A percentile compares a stretch with the other conserved stretches of the same genome.
Conservation (phyloP, 495 filamentous ascomycete genomes). For the Tuber aestivum region DNA sequence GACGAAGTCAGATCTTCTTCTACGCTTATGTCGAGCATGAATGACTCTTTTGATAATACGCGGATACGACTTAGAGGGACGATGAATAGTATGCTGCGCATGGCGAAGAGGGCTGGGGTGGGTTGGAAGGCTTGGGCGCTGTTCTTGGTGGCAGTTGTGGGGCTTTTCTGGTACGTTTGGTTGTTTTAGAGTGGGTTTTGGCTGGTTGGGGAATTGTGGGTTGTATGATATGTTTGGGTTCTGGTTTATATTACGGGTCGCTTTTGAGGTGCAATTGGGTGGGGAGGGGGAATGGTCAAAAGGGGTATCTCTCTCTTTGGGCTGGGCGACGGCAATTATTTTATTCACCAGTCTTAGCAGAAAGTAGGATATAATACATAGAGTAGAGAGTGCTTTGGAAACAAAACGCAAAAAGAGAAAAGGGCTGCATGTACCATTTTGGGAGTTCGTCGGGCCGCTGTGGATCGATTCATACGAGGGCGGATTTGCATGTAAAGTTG, state of each 20-base stretch:
- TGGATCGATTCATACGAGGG: not conserved
- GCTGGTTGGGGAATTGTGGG: not conserved
- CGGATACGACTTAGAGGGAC: constrained; percentile 73
- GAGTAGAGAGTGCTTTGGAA: not conserved
- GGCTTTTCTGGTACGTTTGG: constrained; percentile 89
- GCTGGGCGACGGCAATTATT: constrained; percentile 1
- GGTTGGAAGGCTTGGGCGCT: constrained; percentile 88
- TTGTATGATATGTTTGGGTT: not conserved
- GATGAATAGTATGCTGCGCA: constrained; percentile 93
- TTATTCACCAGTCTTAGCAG: not conserved
- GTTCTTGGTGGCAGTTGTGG: constrained; percentile 74
- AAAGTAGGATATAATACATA: not conserved
- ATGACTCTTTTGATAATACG: constrained; percentile 83
- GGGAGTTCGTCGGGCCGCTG: not conserved
- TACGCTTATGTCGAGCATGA: constrained; percentile 78
- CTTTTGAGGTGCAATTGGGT: not conserved
- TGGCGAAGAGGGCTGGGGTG: constrained; percentile 89
- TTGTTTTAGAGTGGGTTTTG: constrained; percentile 51
- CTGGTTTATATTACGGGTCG: constrained; percentile 9
- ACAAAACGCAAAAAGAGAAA: not conserved
- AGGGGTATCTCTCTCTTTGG: constrained; percentile 27
- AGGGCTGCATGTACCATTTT: not conserved
- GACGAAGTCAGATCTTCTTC: constrained; percentile 87
- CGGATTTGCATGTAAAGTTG: not conserved
- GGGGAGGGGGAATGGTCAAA: constrained; percentile 3